A percentile compares a stretch with the other conserved stretches of the same genome.
Conservation (phyloP, 2,329 filamentous ascomycete species). For the Pseudogymnoascus sp. region DNA sequence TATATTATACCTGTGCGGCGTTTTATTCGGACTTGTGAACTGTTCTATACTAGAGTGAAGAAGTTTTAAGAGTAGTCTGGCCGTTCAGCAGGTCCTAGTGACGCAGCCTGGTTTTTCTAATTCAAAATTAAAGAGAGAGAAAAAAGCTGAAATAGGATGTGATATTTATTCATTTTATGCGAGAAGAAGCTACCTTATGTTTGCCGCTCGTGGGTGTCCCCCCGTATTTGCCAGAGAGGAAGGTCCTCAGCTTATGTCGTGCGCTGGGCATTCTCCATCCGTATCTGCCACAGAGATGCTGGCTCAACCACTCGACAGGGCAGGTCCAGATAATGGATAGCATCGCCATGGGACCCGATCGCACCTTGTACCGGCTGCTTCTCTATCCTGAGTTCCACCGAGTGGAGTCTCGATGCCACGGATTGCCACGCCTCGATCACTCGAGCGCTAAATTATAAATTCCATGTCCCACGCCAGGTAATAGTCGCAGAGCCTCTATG, state of each 20-base stretch:
- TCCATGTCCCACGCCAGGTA: constrained; percentile 31
- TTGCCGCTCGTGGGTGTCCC: too few species aligned
- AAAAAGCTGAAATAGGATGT: background rate
- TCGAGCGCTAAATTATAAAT: constrained; percentile 21
- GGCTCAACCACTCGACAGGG: constrained; percentile 29
- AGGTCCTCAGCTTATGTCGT: background rate
- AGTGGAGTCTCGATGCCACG: constrained; percentile 17
- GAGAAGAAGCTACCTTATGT: too few species aligned
- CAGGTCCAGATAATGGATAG: constrained; percentile 27
- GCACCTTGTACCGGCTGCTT: too few species aligned
- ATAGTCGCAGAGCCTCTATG: constrained; percentile 21
- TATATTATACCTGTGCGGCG: background rate
- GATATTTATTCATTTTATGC: background rate
- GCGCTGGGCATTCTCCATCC: constrained; percentile 20
- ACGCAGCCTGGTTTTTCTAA: background rate
- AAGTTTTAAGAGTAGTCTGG: background rate
- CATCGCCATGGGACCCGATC: constrained; percentile 30
- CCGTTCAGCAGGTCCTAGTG: background rate
- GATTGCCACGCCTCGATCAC: constrained; percentile 24
- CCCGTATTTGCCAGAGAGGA: too few species aligned
- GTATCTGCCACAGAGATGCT: constrained; percentile 30
- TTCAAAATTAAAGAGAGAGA: background rate
- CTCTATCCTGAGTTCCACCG: constrained; percentile 18
- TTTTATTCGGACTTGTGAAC: background rate
- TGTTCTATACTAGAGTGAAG: background rate